Evolutionary conservation across 495 filamentous ascomycete genomes (phyloP), one percentile per base, ranked within the genome.

Genomic region (Melanomma pulvis-pyrius): DNA sequence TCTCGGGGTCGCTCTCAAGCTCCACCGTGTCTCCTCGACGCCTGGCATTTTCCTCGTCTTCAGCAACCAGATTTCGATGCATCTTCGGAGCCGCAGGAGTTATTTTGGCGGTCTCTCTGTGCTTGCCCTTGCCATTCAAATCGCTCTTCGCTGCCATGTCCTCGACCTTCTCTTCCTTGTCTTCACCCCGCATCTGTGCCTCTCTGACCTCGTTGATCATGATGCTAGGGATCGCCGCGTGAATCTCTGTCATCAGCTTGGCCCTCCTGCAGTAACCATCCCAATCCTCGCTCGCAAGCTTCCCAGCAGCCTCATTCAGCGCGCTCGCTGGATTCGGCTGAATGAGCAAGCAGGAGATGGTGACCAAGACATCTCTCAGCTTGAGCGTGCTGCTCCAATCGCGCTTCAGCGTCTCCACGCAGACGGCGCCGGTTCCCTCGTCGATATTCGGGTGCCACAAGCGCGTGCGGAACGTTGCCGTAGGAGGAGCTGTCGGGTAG

Each of bases 401-500:
- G 25, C 86, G 78, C 74, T 90, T 91, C 19, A 91, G 72, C 6
- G 88, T 90, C 73, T 90, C 88, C 34, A 91, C 87, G 63, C 88
- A 91, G 9, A 91, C 85, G 19, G 82, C 83, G 0, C 88, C 88
- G 2, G 83, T 84, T 25, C 76, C 77, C 66, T 87, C 85, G 64
- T 90, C 88, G 58, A 91, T 84, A 68, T 91, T 91, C 0, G 88
- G 88, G 65, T 91, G 88, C 82, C 87, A 91, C 26, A 91, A 88
- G 32, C 82, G 81, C 9, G 88, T 90, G 52, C 80, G 82, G 70
- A 91, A 91, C 21, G 79, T 80, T 6, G 88, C 88, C 59, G 85
- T 90, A 7, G 88, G 88, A 30, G 88, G 87, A 21, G 79, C 83
- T 25, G 79, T 78, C 5, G 88, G 88, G 66, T 90, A 91, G 50